Percentiles rank a stretch among this genome's conserved stretches.
Conservation (phyloP, 371 early-diverging fungal species). For the Rhizopus arrhizus region DNA sequence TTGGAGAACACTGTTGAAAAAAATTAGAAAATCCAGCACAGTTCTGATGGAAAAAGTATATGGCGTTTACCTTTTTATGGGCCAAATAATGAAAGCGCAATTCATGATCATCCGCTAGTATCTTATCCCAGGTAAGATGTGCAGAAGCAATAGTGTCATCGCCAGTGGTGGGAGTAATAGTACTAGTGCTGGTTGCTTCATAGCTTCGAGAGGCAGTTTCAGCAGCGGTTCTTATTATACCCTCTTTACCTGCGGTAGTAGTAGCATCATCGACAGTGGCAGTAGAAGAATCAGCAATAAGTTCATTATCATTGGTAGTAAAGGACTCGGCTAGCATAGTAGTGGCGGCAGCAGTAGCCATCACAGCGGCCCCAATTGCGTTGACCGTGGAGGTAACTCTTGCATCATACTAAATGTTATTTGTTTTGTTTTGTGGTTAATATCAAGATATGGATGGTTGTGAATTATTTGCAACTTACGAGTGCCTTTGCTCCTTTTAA, state of each 20-base stretch:
- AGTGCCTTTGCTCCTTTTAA: constrained; percentile 14
- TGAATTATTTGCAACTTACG: constrained; percentile 13
- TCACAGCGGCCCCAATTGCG: constrained; percentile 13
- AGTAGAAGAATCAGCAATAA: constrained; percentile 12
- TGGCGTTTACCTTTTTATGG: constrained; percentile 12
- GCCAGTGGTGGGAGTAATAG: constrained; percentile 13
- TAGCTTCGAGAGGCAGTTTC: constrained; percentile 7
- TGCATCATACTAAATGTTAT: constrained; percentile 15
- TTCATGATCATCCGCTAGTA: constrained; percentile 12
- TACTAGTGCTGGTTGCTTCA: constrained; percentile 15
- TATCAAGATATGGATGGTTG: constrained; percentile 11
- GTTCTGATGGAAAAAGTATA: constrained; percentile 11
- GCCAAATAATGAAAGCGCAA: constrained; percentile 11
- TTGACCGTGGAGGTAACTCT: constrained; percentile 16
- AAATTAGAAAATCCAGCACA: constrained; percentile 9
- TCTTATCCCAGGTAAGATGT: constrained; percentile 15
- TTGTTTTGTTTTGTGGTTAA: constrained; percentile 15
- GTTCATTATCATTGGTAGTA: constrained; percentile 14
- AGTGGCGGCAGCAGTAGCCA: constrained; percentile 13
- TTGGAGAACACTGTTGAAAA: constrained; percentile 9
- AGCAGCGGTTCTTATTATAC: constrained; percentile 10
- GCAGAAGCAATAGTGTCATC: constrained; percentile 14
- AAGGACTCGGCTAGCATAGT: constrained; percentile 18
- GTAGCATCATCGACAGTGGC: constrained; percentile 7
- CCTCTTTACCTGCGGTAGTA: constrained; percentile 10